A percentile compares a stretch with the other conserved stretches of the same genome.
These are phyloP conservation scores for Exophiala mesophila DNA, from an alignment of 2,329 filamentous ascomycete genomes.

Conservation along the genomic window DNA sequence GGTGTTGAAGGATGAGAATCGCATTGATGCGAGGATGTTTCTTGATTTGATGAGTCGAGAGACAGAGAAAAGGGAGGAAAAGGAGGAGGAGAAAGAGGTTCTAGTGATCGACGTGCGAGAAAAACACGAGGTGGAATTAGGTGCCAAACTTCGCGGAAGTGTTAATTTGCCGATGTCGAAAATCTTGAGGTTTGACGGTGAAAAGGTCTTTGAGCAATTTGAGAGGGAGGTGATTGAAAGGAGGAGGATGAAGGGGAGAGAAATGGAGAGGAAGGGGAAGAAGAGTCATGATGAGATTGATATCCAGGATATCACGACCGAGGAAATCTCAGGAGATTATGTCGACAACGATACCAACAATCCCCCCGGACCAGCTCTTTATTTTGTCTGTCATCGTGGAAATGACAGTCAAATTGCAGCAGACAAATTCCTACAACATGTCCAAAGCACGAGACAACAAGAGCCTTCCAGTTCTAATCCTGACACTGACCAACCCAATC, in stretches of 20 bases:
- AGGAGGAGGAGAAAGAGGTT: constrained; percentile 30
- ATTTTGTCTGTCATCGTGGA: constrained; percentile 45
- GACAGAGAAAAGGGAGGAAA: constrained; percentile 24
- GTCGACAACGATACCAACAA: constrained; percentile 21
- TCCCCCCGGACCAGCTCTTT: constrained; percentile 27
- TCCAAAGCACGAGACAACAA: too few relatives aligned
- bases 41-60: constrained; percentile 30
- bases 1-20: constrained; percentile 58
- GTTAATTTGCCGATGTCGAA: constrained; percentile 53
- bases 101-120: constrained; percentile 79
- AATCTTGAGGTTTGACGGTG: constrained; percentile 31
- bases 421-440: constrained; percentile 36
- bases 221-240: background rate
- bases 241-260: too few relatives aligned
- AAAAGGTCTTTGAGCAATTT: constrained; percentile 14
- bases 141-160: constrained; percentile 63
- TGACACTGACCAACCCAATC: too few relatives aligned
- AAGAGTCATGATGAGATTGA: constrained; percentile 15
- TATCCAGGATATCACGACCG: constrained; percentile 21
- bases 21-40: constrained; percentile 63
- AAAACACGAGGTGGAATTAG: constrained; percentile 77
- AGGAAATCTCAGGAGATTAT: constrained; percentile 3
- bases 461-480: too few relatives aligned
- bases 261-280: background rate
- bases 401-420: constrained; percentile 47